Evolutionary conservation across 2,329 filamentous ascomycete species (phyloP), one percentile per base, ranked within the genome.

Genomic region (Cladosporium sp.): DNA sequence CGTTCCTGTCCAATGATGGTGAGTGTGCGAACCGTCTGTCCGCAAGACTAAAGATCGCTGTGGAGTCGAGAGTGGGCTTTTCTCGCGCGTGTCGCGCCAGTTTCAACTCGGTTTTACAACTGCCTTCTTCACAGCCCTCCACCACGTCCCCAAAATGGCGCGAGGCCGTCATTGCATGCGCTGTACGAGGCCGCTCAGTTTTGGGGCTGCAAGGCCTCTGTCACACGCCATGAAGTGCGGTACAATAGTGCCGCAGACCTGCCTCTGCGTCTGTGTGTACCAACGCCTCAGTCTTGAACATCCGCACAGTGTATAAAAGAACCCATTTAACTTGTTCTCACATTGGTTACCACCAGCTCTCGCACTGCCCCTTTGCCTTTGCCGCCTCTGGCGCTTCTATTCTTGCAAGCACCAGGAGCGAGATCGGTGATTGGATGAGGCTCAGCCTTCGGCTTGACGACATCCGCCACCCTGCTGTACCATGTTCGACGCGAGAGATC

Each of bases 361-460:
- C 50, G 32, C 20, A 12, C 20, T 24, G 25, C 7, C 45, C 34
- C 12, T 37, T 42, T 22, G 37, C 34, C 12, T 37, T 42, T 22
- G 37, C 19, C n/a, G 22, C 37, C 50, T 44, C 22, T 17, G 1
- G 3, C 28, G 42, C n/a, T 32, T 40, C 49, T 39, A 52, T 52
- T 52, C 35, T 19, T 52, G 22, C 20, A 39, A 7, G 42, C 19
- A 9, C 19, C 32, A 19, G 15, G 35, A 28, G 20, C n/a, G 13
- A 19, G 32, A 55, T 45, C 42, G 17, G 15, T 55, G 52, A 47
- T 55, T 55, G 52, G 52, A 36, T 20, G 22, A 47, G 34, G 52
- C 52, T 55, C 32, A 47, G 52, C 52, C 52, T 47, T 22, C 52
- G 52, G 52, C 52, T 55, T 55, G 40, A 55, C 52, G 52, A 55